These are phyloP conservation scores for Raphidocelis subcapitata DNA, from an alignment of 139 green algal genomes.

Conservation along the genomic window DNA sequence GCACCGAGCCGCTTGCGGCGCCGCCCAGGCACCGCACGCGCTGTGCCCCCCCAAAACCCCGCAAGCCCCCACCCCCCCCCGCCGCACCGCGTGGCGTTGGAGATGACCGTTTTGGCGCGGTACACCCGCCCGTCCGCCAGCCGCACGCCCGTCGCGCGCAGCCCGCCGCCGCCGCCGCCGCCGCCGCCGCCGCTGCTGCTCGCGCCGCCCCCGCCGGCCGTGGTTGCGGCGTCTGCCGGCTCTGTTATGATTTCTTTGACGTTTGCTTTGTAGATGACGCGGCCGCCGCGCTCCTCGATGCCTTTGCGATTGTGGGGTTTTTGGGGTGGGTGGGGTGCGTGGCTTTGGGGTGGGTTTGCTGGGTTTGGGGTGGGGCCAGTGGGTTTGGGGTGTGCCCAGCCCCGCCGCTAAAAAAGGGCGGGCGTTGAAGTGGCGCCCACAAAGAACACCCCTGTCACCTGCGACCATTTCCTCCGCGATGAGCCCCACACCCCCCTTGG, in stretches of 20 bases:
- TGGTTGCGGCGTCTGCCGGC: neutral
- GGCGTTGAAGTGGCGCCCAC: too few species aligned
- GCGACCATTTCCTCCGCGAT: conserved; percentile 79
- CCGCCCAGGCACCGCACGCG: too few species aligned
- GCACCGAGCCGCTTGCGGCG: too few species aligned
- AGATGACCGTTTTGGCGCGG: conserved; percentile 78
- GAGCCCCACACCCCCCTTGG: conserved; percentile 81
- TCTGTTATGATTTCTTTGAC: conserved; percentile 84
- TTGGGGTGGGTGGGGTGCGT: too few species aligned
- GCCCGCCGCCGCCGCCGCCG: neutral
- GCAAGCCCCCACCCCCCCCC: too few species aligned
- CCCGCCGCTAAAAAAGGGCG: too few species aligned
- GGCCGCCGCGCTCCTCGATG: conserved; percentile 70
- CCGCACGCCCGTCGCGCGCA: conserved; percentile 48
- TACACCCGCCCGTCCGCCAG: conserved; percentile 79
- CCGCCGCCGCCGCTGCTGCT: neutral
- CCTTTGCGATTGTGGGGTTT: too few species aligned
- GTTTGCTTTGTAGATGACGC: conserved; percentile 90
- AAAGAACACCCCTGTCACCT: conserved; percentile 31
- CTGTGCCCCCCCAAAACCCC: too few species aligned
- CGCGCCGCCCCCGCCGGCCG: too few species aligned
- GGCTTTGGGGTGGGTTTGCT: too few species aligned
- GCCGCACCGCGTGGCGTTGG: conserved; percentile 94
- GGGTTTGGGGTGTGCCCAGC: too few species aligned
- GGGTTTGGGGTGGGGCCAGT: too few species aligned